Evolutionary conservation across 176 grass and related monocot species (phyloP), one percentile per base, ranked within the genome.

Genomic region (Eremochloa ophiuroides): DNA sequence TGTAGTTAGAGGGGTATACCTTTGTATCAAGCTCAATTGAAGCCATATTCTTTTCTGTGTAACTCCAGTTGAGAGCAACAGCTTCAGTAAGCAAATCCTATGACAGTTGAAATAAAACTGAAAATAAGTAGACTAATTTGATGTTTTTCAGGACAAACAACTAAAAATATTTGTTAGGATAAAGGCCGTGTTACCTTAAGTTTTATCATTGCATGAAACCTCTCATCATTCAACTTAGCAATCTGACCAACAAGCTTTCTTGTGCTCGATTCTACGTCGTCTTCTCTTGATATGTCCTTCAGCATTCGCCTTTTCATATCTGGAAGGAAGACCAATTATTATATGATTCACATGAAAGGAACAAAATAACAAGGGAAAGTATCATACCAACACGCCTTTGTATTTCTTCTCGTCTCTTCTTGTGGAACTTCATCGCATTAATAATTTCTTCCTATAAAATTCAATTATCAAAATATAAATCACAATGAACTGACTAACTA

Each of bases 31-130:
- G 71, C 86, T 95, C 92, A 53, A 91, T 86, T 17, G 56, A 89
- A 64, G 72, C 64, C 90, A 98, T 84, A 55, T 88, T 60, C 86
- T 98, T 86, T 86, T 84, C 92, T 81, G 84, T 69, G 65, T 65
- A 86, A 65, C 71, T 91, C 95, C 92, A 91, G 86, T 89, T 93
- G 63, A 95, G 90, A 81, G 82, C 71, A 88, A 98, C 90, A 84
- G 92, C 95, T 87, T 93, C 86, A 77, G 76, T 78, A 41, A 95
- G 90, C 62, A 86, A 86, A 89, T 62, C 74, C 95, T 98, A 44
- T 83, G 69, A 37, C 7, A 60, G 26, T 75, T 29, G 58, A 59
- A 80, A 83, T 51, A 11, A 83, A 81, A 70, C 13, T 76, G 25
- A 60, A 60, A 44, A 35, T 38, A 62, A 68, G 71, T 20, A 71